Base-by-base conservation (phyloP, 2,329 filamentous ascomycete genomes). In the Dactylellina leptospora region DNA sequence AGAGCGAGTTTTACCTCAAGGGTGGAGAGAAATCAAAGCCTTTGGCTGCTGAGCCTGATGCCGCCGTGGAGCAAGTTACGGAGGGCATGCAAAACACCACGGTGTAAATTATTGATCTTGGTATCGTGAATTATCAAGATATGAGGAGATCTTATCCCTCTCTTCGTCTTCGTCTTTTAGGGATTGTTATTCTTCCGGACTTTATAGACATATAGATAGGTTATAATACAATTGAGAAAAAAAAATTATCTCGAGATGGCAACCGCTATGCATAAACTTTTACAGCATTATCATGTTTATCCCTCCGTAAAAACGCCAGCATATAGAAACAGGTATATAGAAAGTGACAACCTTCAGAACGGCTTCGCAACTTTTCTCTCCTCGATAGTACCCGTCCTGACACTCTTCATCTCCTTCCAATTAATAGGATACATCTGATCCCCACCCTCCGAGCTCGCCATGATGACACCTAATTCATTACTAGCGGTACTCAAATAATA, bases 361-460 rank as follows among this genome's bases (percentile, higher is more conserved):
- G 95, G 95, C 82, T 96, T 95, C 18, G 95, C 95, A 69, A 97
- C 95, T 83, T 99, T 99, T 79, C 95, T 88, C 75, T 82, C 82
- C 84, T 97, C 95, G 75, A 84, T 87, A 47, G 83, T 78, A 2
- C 92, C 92, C 4, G 89, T 96, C 77, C 89, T 87, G 0, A 88
- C 87, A 82, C 97, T 93, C 78, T 86, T 86, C 82, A 96, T 96
- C 81, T 97, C 93, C 82, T 89, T 96, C 95, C 95, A 99, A 80
- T 89, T 96, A 61, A 96, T 86, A 1, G 95, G 93, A 77, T 90
- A 90, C 92, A 97, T 96, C 76, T 90, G 86, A 80, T 96, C 93
- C 0, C 93, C 93, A 1, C 85, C 86, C 79, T 96, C 92, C 25
- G 71, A 75, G 50, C 66, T 89, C 8, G 93, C 95, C 87, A 97